Evolutionary conservation across 2,329 filamentous ascomycete species (phyloP).

Genomic region (Xylariaceae sp.): DNA sequence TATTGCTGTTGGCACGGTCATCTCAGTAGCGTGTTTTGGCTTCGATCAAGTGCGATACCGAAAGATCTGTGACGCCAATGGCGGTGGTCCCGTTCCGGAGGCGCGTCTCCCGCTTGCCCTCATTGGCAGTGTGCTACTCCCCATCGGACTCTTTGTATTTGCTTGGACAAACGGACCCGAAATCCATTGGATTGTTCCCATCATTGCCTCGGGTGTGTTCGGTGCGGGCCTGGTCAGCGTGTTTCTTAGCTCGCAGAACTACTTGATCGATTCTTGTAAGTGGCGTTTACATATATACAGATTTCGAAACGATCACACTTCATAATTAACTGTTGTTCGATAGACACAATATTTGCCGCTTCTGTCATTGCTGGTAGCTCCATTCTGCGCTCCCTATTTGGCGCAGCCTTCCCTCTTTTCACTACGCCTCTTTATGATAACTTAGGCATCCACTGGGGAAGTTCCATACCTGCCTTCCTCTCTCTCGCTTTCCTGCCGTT

Average conservation of each 20-base stretch:
- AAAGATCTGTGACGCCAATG: constrained; percentile 39
- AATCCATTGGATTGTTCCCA: constrained; percentile 51
- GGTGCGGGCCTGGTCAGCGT: constrained; percentile 46
- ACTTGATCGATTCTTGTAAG: constrained; percentile 52
- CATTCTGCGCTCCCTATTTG: constrained; percentile 57
- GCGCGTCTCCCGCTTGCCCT: constrained; percentile 59
- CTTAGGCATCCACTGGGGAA: constrained; percentile 73
- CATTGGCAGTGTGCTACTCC: constrained; percentile 58
- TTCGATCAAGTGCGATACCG: constrained; percentile 54
- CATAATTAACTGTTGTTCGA: neutral
- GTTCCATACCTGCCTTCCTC: constrained; percentile 68
- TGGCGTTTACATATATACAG: no score
- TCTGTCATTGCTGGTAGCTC: constrained; percentile 58
- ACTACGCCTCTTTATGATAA: constrained; percentile 51
- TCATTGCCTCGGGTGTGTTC: constrained; percentile 36
- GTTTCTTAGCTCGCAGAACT: constrained; percentile 55
- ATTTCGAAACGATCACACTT: no score
- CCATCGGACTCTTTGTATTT: constrained; percentile 63
- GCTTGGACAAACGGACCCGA: constrained; percentile 59
- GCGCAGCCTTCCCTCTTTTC: constrained; percentile 59
- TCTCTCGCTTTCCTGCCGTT: constrained; percentile 67
- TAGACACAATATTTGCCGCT: constrained; percentile 66
- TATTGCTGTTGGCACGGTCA: constrained; percentile 62
- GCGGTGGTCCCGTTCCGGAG: constrained; percentile 61
- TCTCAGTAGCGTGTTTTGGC: constrained; percentile 52